Evolutionary conservation across 257 asterid species (phyloP).

Genomic region (Knoxia roxburghii): DNA sequence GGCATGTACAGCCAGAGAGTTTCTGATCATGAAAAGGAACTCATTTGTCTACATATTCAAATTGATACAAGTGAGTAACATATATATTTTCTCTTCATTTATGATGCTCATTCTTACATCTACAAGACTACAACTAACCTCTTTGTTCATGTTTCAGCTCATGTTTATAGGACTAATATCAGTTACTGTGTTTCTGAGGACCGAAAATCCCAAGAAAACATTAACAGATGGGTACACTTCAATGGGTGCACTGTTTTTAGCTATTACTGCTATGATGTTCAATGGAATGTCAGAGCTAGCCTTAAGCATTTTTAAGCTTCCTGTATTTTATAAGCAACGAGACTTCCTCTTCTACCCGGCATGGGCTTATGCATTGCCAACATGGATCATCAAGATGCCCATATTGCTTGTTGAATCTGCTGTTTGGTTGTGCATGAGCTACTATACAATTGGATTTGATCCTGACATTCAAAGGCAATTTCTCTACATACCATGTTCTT

Average conservation of each 20-base stretch:
- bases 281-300: conserved; percentile 85
- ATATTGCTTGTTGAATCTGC: conserved; percentile 56
- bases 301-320: conserved; percentile 67
- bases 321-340: conserved; percentile 81
- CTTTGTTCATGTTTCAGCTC: conserved; percentile 41
- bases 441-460: conserved; percentile 79
- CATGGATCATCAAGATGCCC: conserved; percentile 77
- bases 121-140: no score
- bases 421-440: conserved; percentile 69
- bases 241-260: conserved; percentile 80
- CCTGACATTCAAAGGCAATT: conserved; percentile 61
- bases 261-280: conserved; percentile 65
- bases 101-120: no score
- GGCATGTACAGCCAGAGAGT: conserved; percentile 66
- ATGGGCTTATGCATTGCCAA: conserved; percentile 78
- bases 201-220: conserved; percentile 59
- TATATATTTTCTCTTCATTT: no score
- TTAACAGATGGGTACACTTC: conserved; percentile 64
- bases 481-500: conserved; percentile 1
- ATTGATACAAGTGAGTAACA: conserved; percentile 13
- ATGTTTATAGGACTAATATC: conserved; percentile 45
- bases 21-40: conserved; percentile 68
- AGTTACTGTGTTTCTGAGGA: conserved; percentile 81
- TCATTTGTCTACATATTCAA: conserved; percentile 42
- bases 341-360: conserved; percentile 77